Conservation (phyloP, 108 stramenopile species). For the Nitzschia sp. region DNA sequence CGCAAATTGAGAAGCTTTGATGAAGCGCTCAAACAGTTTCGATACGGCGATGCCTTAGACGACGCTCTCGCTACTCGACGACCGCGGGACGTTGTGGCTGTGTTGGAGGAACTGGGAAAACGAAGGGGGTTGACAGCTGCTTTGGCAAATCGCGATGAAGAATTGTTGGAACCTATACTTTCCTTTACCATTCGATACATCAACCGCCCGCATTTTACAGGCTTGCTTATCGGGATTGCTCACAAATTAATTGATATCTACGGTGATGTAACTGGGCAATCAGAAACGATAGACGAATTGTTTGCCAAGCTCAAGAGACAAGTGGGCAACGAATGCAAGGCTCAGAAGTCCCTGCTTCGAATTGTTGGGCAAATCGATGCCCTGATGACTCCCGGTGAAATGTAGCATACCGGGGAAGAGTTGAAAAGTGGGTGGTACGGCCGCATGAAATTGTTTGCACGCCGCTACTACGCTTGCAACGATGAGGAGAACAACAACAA, state of each 20-base stretch:
- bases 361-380: constrained; percentile 82
- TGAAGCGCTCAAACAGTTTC: constrained; percentile 75
- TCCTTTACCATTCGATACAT: constrained; percentile 85
- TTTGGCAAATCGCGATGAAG: constrained; percentile 85
- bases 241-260: constrained; percentile 53
- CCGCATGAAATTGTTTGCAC: too few relatives aligned
- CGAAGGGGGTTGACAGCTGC: constrained; percentile 78
- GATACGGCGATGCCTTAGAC: constrained; percentile 90
- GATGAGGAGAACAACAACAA: too few relatives aligned
- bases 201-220: constrained; percentile 68
- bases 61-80: constrained; percentile 72
- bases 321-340: constrained; percentile 63
- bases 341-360: constrained; percentile 59
- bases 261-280: constrained; percentile 64
- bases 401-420: too few relatives aligned
- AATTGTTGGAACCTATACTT: constrained; percentile 80
- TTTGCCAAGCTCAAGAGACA: constrained; percentile 80
- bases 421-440: too few relatives aligned
- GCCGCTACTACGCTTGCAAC: too few relatives aligned
- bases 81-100: constrained; percentile 72
- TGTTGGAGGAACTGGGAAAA: constrained; percentile 86
- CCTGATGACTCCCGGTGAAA: constrained; percentile 55
- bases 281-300: constrained; percentile 80
- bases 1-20: constrained; percentile 77
- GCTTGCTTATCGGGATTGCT: constrained; percentile 66